These are phyloP conservation scores for Eucalyptus polybractea DNA, from an alignment of 345 rosid species.

Conservation along the genomic window DNA sequence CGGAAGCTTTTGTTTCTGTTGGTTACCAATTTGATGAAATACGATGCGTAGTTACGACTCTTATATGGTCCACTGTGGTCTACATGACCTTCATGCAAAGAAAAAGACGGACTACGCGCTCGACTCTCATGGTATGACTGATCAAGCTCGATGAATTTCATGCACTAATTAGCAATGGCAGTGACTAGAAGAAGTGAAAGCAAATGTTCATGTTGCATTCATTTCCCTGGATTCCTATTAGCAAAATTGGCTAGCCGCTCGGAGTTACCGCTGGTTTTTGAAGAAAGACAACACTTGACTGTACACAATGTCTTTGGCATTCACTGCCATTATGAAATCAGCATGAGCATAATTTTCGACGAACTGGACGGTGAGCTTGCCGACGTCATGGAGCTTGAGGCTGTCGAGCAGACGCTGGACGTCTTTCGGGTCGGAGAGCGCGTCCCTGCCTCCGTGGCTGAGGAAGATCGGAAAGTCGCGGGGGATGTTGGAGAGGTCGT, in stretches of 20 bases:
- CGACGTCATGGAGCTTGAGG: constrained; percentile 52
- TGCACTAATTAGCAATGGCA: not conserved
- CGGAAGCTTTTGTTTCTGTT: too few relatives aligned
- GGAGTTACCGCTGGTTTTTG: not conserved
- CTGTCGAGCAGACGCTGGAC: constrained; percentile 42
- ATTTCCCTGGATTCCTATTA: not conserved
- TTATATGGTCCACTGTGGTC: not conserved
- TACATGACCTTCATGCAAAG: not conserved
- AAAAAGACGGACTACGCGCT: not conserved
- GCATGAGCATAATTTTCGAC: constrained; percentile 67
- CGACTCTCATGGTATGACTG: not conserved
- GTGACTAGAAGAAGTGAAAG: not conserved
- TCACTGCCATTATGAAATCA: constrained; percentile 80
- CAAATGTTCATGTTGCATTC: not conserved
- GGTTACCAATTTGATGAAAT: too few relatives aligned
- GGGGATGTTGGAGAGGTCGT: constrained; percentile 76
- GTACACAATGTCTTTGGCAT: constrained; percentile 74
- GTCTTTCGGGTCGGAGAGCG: constrained; percentile 53
- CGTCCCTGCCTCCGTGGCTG: constrained; percentile 67
- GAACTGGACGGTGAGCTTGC: constrained; percentile 52
- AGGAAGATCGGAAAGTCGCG: constrained; percentile 52
- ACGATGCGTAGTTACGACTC: not conserved
- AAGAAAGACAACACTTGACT: constrained; percentile 49
- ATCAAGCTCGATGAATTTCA: not conserved
- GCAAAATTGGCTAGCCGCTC: not conserved